Evolutionary conservation across 2,329 filamentous ascomycete species (phyloP), one percentile per base, ranked within the genome.

Genomic region (Penicillium decumbens): DNA sequence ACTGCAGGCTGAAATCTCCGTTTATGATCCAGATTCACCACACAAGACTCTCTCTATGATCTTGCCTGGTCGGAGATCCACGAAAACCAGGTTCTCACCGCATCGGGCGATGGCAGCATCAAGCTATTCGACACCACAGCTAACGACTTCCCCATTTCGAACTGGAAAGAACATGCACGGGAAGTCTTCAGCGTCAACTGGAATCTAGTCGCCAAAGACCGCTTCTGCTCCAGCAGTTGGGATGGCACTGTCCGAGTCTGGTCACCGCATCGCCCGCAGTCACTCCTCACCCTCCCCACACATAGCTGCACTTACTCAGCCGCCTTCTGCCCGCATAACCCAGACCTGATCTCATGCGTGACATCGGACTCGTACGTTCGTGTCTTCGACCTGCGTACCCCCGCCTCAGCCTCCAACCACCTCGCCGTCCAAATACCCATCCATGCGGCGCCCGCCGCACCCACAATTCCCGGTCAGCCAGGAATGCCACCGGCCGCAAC

Each of bases 161-260:
- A 87, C 58, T 98, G 93, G 78, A 85, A 90, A 66, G 93, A 97
- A 67, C 93, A 98, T 70, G 89, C 87, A 58, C 81, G 92, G 49
- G 93, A 98, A 72, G 87, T 95, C 7, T 96, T 97, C 68, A 86
- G 89, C 2, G 90, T 95, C 3, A 82, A 85, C 65, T 98, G 92
- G 92, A 96, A 92, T 62, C 81, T 95, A 18, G 82, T 95, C 4
- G 82, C 87, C 27, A 98, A 98, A 68, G 88, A 93, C 63, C 89
- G 83, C 0, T 97, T 98, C 66, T 80, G 90, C 27, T 95, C 89
- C 0, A 90, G 85, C 58, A 95, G 89, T 5, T 98, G 93, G 93
- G 93, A 98, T 65, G 93, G 93, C 43, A 95, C 89, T 2, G 83
- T 97, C 61, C 96, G 96, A 74, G 84, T 98, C 63, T 98, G 92